These are phyloP conservation scores for Carallia brachiata DNA, from an alignment of 345 rosid species.

Conservation along the genomic window DNA sequence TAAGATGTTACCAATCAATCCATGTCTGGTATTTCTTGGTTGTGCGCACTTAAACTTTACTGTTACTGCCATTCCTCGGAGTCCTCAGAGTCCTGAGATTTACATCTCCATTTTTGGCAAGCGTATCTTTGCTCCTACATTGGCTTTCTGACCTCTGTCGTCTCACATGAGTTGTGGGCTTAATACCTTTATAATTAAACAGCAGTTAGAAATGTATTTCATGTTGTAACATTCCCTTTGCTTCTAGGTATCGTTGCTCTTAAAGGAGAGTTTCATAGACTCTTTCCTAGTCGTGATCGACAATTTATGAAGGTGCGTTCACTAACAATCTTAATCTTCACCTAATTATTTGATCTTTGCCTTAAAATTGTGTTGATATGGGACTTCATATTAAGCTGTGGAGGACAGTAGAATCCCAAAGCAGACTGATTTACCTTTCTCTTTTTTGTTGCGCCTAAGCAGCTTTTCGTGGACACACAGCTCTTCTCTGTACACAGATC, in stretches of 20 bases:
- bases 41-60: no score
- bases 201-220: neutral
- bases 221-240: constrained; percentile 10
- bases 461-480: constrained; percentile 91
- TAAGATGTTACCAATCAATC: no score
- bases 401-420: neutral
- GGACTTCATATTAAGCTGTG: neutral
- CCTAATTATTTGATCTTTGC: neutral
- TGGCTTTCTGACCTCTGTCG: no score
- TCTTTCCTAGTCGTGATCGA: constrained; percentile 77
- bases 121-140: no score
- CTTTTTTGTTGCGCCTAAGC: constrained; percentile 17
- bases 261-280: constrained; percentile 88
- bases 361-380: neutral
- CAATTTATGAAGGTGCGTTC: constrained; percentile 77
- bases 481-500: constrained; percentile 96
- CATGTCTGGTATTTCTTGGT: no score
- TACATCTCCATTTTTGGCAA: no score
- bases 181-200: neutral
- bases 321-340: neutral
- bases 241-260: constrained; percentile 78
- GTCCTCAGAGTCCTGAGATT: no score
- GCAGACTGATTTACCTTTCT: constrained; percentile 1
- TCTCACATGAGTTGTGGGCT: no score
- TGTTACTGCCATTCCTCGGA: no score